These are phyloP conservation scores for Calonectria henricotiae DNA, from an alignment of 2,329 filamentous ascomycete species.

Conservation along the genomic window DNA sequence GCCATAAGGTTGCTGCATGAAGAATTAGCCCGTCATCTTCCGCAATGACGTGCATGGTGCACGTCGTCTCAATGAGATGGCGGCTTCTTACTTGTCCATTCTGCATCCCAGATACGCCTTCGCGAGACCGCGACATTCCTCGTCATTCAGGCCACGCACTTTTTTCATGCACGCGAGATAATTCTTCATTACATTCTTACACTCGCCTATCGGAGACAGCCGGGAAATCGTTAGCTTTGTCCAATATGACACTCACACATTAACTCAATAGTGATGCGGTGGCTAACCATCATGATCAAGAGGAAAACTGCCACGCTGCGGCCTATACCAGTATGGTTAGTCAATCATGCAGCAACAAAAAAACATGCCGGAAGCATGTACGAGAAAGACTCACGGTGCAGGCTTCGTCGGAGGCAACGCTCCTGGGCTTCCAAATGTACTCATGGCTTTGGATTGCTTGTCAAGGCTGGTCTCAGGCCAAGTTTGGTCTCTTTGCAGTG, in stretches of 20 bases:
- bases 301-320: slow-evolving; percentile 92
- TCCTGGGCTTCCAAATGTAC: slow-evolving; percentile 80
- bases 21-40: slow-evolving; percentile 43
- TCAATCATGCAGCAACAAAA: slow-evolving; percentile 25
- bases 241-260: not conserved
- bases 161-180: slow-evolving; percentile 93
- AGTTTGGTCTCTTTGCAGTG: slow-evolving; percentile 28
- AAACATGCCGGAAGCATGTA: slow-evolving; percentile 10
- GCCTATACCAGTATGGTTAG: slow-evolving; percentile 66
- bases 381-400: slow-evolving; percentile 71
- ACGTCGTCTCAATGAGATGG: slow-evolving; percentile 37
- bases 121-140: slow-evolving; percentile 87
- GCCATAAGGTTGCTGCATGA: slow-evolving; percentile 89
- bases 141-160: slow-evolving; percentile 86
- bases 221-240: slow-evolving; percentile 34
- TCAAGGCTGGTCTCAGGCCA: slow-evolving; percentile 27
- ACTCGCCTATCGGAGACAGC: slow-evolving; percentile 80
- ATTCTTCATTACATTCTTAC: slow-evolving; percentile 87
- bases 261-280: slow-evolving; percentile 1
- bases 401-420: slow-evolving; percentile 78
- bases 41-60: slow-evolving; percentile 28
- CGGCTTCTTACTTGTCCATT: slow-evolving; percentile 85
- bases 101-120: slow-evolving; percentile 92
- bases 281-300: slow-evolving; percentile 85
- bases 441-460: slow-evolving; percentile 61